Conservation (phyloP, 2,329 filamentous ascomycete genomes). For the Pseudodiploospora longispora region DNA sequence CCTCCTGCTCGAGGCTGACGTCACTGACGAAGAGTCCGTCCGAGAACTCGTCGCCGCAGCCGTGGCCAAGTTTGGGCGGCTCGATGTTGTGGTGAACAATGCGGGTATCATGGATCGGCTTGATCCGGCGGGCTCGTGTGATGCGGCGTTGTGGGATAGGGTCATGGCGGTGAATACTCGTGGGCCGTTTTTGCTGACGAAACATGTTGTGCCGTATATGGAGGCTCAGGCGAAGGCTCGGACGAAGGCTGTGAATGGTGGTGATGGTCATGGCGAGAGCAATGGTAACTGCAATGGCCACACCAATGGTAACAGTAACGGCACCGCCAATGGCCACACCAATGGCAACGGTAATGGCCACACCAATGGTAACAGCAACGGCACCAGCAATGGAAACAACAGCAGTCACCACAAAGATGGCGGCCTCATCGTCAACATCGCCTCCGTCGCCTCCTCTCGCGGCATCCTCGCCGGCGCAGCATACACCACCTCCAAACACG, state of each 20-base stretch:
- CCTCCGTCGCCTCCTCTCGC: slow-evolving; percentile 35
- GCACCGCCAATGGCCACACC: background rate
- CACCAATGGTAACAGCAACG: no score
- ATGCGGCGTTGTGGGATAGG: slow-evolving; percentile 40
- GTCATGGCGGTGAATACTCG: slow-evolving; percentile 50
- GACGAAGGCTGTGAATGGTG: background rate
- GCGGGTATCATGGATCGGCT: slow-evolving; percentile 51
- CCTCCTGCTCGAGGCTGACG: slow-evolving; percentile 8
- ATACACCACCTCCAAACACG: slow-evolving; percentile 48
- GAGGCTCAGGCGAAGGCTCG: slow-evolving; percentile 3
- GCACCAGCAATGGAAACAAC: no score
- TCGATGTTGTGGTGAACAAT: slow-evolving; percentile 51
- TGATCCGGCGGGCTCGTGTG: slow-evolving; percentile 40
- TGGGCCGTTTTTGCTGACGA: slow-evolving; percentile 43
- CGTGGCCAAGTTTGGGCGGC: slow-evolving; percentile 15
- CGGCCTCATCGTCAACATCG: slow-evolving; percentile 46
- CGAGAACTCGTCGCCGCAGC: slow-evolving; percentile 15
- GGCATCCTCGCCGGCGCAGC: slow-evolving; percentile 35
- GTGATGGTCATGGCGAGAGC: background rate
- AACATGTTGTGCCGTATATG: slow-evolving; percentile 35
- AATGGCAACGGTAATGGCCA: background rate
- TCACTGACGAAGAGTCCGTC: slow-evolving; percentile 16
- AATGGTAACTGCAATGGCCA: background rate
- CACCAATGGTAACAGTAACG: no score
- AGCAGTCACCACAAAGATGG: slow-evolving; percentile 7